Conservation (phyloP, 208 protist genomes). For the Trichomonas vaginalis region DNA sequence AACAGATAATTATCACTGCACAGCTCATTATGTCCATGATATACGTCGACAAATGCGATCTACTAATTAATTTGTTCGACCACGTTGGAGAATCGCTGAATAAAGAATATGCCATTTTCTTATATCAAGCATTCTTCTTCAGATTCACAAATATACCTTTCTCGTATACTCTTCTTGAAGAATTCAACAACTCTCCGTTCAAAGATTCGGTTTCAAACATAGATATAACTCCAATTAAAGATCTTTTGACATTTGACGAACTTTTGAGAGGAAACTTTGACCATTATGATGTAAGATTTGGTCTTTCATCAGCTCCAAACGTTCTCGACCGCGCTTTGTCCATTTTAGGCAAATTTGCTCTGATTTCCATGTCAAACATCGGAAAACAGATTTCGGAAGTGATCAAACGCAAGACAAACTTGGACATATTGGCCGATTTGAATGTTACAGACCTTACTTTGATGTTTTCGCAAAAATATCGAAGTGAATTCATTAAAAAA, state of each 20-base stretch:
- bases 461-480: background rate
- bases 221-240: background rate
- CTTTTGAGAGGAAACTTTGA: background rate
- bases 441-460: background rate
- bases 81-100: background rate
- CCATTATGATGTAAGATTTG: background rate
- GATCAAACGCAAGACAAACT: background rate
- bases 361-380: background rate
- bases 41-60: background rate
- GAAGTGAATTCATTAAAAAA: background rate
- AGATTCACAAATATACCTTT: background rate
- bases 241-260: background rate
- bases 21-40: background rate
- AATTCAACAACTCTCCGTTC: background rate
- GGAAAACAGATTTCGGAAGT: background rate
- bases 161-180: background rate
- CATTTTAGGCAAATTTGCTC: background rate
- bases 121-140: background rate
- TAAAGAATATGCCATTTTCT: background rate
- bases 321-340: background rate
- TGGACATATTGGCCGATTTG: background rate
- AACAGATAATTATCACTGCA: background rate
- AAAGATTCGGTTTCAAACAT: background rate
- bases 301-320: background rate
- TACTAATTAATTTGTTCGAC: background rate